Percentiles rank a stretch among this genome's conserved stretches.
Conservation (phyloP, 202 grass and related monocot species). For the Zizania palustris region DNA sequence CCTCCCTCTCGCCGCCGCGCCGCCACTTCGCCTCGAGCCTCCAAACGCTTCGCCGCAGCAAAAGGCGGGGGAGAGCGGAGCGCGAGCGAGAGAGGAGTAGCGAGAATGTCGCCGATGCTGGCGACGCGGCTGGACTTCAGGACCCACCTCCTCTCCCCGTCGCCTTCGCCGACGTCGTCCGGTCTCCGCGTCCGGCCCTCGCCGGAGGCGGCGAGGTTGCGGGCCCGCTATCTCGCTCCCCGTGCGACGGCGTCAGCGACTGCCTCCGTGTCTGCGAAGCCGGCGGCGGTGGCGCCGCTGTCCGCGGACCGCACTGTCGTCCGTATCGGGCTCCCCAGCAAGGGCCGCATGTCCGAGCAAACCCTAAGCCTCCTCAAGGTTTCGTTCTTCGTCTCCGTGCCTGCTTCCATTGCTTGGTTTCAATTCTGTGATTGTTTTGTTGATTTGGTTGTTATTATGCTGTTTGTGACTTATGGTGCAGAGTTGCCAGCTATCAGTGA, state of each 20-base stretch:
- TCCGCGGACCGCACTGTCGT: conserved; percentile 61
- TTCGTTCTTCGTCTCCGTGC: not conserved
- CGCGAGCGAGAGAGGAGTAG: not conserved
- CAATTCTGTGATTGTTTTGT: not conserved
- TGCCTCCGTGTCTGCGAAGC: conserved; percentile 38
- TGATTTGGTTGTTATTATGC: not conserved
- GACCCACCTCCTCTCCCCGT: conserved; percentile 9
- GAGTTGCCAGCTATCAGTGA: conserved; percentile 86
- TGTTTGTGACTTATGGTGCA: conserved; percentile 40
- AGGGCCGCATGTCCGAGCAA: conserved; percentile 95
- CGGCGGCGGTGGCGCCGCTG: conserved; percentile 11
- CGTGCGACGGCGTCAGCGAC: conserved; percentile 31
- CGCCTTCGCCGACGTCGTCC: not conserved
- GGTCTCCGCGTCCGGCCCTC: conserved; percentile 4
- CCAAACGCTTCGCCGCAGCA: conserved; percentile 33
- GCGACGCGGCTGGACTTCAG: conserved; percentile 8
- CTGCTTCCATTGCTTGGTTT: not conserved
- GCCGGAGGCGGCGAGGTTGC: not conserved
- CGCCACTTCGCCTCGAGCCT: not conserved
- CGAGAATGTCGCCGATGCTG: conserved; percentile 46
- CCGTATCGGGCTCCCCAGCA: conserved; percentile 89
- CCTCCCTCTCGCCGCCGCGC: conserved; percentile 33
- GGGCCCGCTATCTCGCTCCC: conserved; percentile 7
- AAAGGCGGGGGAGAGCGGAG: not conserved
- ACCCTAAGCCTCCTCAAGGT: conserved; percentile 95